Percentiles rank a stretch among this genome's conserved stretches.
These are phyloP conservation scores for Agapanthus africanus DNA, from an alignment of 106 monocot genomes.

Conservation along the genomic window DNA sequence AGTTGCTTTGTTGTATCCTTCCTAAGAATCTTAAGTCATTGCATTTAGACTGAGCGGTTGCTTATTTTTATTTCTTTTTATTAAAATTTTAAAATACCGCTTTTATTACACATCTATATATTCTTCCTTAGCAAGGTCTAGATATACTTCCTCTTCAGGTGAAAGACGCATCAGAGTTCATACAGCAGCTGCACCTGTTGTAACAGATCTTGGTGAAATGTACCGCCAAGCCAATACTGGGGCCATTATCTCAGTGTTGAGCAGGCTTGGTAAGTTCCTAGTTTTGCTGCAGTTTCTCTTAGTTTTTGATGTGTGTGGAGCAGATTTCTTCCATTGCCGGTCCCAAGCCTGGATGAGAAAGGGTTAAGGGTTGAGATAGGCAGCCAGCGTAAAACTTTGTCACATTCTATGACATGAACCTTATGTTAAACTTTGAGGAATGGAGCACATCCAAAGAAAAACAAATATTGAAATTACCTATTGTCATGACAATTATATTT, in stretches of 20 bases:
- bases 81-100: background rate
- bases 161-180: constrained; percentile 93
- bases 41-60: background rate
- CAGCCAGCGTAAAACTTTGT: no score
- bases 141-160: constrained; percentile 94
- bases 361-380: no score
- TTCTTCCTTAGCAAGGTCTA: constrained; percentile 49
- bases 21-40: background rate
- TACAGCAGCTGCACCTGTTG: constrained; percentile 92
- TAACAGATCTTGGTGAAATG: constrained; percentile 86
- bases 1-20: constrained; percentile 97
- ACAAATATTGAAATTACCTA: no score
- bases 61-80: background rate
- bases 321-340: no score
- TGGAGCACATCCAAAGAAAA: no score
- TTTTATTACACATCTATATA: background rate
- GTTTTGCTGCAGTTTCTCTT: no score
- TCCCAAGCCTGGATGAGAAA: no score
- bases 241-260: constrained; percentile 63
- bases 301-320: no score
- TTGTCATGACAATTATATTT: no score
- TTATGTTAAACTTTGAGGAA: no score
- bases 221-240: constrained; percentile 93
- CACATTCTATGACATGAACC: no score
- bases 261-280: constrained; percentile 61